These are phyloP conservation scores for Penicillium sp. DNA, from an alignment of 2,329 filamentous ascomycete genomes.

Conservation along the genomic window DNA sequence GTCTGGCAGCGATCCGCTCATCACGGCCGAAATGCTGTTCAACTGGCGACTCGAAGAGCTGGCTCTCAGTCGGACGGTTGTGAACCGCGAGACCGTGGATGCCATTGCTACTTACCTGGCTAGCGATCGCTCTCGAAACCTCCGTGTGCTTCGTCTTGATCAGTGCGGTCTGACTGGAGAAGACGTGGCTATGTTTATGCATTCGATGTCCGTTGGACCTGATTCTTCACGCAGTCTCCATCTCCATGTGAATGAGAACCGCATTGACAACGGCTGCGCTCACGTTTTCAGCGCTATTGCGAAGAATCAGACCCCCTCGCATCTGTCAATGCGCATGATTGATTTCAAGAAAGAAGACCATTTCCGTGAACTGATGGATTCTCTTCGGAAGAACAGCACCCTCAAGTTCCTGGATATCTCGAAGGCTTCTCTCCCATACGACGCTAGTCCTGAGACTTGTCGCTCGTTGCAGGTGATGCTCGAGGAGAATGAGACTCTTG, in stretches of 20 bases:
- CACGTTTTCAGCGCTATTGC: conserved; percentile 47
- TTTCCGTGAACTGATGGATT: conserved; percentile 63
- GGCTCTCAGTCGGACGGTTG: conserved; percentile 61
- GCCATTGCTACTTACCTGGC: conserved; percentile 64
- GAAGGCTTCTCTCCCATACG: conserved; percentile 67
- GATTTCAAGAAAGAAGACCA: conserved; percentile 66
- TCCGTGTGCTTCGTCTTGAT: conserved; percentile 64
- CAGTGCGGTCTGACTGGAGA: conserved; percentile 65
- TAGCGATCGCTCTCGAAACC: conserved; percentile 59
- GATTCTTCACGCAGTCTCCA: conserved; percentile 59
- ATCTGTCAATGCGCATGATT: conserved; percentile 66
- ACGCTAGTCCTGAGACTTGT: conserved; percentile 67
- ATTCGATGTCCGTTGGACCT: conserved; percentile 57
- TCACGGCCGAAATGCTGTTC: conserved; percentile 64
- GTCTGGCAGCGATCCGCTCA: conserved; percentile 62
- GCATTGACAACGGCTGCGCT: conserved; percentile 46
- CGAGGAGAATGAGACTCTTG: conserved; percentile 64
- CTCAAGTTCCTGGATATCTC: conserved; percentile 68
- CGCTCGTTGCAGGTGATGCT: conserved; percentile 64
- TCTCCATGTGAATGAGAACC: conserved; percentile 65
- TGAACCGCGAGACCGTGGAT: conserved; percentile 64
- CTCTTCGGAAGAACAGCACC: conserved; percentile 62
- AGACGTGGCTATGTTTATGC: conserved; percentile 65
- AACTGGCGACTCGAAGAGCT: conserved; percentile 68
- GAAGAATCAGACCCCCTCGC: conserved; percentile 59